Evolutionary conservation across 1,139 yeast genomes (phyloP).

Genomic region (Pichia sp.): DNA sequence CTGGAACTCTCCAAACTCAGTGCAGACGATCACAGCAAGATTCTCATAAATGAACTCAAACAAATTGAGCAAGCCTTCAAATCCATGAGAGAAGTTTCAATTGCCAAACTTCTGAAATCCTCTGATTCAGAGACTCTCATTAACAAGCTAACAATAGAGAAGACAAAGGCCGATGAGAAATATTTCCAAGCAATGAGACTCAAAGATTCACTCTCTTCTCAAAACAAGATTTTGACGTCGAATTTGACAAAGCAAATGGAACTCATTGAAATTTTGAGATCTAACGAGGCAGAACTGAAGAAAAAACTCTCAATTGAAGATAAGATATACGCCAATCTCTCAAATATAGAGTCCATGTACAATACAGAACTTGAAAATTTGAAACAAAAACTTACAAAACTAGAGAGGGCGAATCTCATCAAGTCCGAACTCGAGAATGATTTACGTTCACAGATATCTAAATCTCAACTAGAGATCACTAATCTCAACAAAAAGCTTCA

Average conservation of each 20-base stretch:
- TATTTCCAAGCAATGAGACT: constrained; percentile 93
- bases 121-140: constrained; percentile 63
- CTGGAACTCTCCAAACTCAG: constrained; percentile 33
- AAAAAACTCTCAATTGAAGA: constrained; percentile 27
- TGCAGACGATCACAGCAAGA: constrained; percentile 38
- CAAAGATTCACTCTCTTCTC: constrained; percentile 67
- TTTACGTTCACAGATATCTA: constrained; percentile 17
- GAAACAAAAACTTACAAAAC: constrained; percentile 15
- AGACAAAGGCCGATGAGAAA: constrained; percentile 90
- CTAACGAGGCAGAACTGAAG: constrained; percentile 41
- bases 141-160: constrained; percentile 70
- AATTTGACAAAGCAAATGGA: constrained; percentile 70
- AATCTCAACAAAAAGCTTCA: constrained; percentile 14
- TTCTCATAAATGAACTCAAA: constrained; percentile 65
- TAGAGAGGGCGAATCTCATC: constrained; percentile 16
- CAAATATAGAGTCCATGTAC: constrained; percentile 24
- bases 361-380: constrained; percentile 18
- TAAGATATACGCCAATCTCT: constrained; percentile 25
- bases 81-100: constrained; percentile 44
- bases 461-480: constrained; percentile 15
- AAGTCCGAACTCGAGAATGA: constrained; percentile 15
- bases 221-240: constrained; percentile 59
- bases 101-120: constrained; percentile 48
- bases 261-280: constrained; percentile 55
- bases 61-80: constrained; percentile 81